phyloP scores from a whole-genome alignment of 495 filamentous ascomycete genomes.

The Ascodesmis nigricans region DNA sequence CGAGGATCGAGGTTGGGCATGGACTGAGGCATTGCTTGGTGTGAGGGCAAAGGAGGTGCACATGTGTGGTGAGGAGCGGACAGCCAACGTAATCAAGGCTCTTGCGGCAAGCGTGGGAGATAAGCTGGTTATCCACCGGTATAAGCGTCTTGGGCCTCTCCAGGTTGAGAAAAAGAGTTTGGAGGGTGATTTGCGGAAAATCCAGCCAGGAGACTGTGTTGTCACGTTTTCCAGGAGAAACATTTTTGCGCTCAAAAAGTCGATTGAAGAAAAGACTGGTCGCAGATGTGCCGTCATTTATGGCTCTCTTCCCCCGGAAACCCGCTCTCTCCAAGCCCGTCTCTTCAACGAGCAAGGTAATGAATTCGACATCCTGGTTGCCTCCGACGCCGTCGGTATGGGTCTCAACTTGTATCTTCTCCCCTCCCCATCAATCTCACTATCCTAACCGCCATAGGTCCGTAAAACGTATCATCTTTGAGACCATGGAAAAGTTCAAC shows the following conservation, averaged over 20 bases:
- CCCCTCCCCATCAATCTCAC: not conserved
- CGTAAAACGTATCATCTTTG: slow-evolving; percentile 79
- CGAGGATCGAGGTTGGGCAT: slow-evolving; percentile 70
- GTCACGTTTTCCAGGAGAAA: slow-evolving; percentile 62
- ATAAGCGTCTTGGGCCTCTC: slow-evolving; percentile 62
- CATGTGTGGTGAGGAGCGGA: slow-evolving; percentile 74
- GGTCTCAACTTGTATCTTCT: slow-evolving; percentile 59
- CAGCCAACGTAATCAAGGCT: slow-evolving; percentile 55
- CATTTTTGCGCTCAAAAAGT: slow-evolving; percentile 56
- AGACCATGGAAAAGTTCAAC: slow-evolving; percentile 45
- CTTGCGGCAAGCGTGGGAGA: slow-evolving; percentile 69
- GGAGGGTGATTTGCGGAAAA: slow-evolving; percentile 34
- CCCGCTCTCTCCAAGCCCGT: slow-evolving; percentile 66
- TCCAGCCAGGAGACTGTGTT: slow-evolving; percentile 77
- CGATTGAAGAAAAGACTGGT: slow-evolving; percentile 55
- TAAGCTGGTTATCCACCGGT: slow-evolving; percentile 53
- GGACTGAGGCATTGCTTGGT: slow-evolving; percentile 83
- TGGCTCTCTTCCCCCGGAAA: slow-evolving; percentile 78
- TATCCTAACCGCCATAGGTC: slow-evolving; percentile 28
- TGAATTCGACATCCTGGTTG: slow-evolving; percentile 83
- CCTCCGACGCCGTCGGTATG: slow-evolving; percentile 96
- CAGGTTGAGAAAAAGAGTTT: slow-evolving; percentile 41
- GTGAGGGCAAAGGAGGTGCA: slow-evolving; percentile 72
- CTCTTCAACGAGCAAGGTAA: slow-evolving; percentile 88
- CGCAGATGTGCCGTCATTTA: slow-evolving; percentile 79